Base-by-base conservation (phyloP, 2,329 filamentous ascomycete genomes). In the Lithohypha guttulata region DNA sequence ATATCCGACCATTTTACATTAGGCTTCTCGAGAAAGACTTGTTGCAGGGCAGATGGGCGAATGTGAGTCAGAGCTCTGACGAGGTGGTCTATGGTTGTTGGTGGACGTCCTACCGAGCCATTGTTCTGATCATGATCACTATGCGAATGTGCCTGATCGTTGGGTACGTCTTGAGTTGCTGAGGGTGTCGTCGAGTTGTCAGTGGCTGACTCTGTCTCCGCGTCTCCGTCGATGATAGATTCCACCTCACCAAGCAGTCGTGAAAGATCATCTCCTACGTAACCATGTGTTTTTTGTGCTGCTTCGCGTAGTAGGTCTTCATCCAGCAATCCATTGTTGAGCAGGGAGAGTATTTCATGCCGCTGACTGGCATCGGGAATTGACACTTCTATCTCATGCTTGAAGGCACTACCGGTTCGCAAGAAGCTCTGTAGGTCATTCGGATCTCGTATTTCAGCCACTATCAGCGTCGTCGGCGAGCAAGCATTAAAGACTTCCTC, bases 1-100 rank as follows among this genome's bases (percentile, higher is more conserved):
- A 96, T 89, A 53, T 95, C 84, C 34, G 72, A 69, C 86, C 86
- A 96, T 58, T 72, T 73, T 19, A 93, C 79, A 10, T 82, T 86
- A 0, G 86, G 87, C 6, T 84, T 87, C 54, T 93, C 84, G 32
- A 95, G 69, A 55, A 91, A 84, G 40, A 94, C 78, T 54, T 93
- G 86, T 48, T 84, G 79, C 75, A 96, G 89, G 3, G 85, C 84
- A 1, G 81, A 86, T 1, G 89, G 85, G 8, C 75, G 72, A n/a
- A 86, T 77, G 40, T 73, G 63, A 25, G 73, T 68, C 23, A 89
- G 68, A 1, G 85, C 84, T 26, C 67, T 58, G 22, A 77, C 68
- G 36, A 85, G 70, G 52, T 86, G 78, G 7, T 69, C 55, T 29
- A 59, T 49, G 10, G 35, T 30, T 2, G 25, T 15, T 28, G 25